Percentiles rank a stretch among this genome's conserved stretches.
These are phyloP conservation scores for Calocybe gambosa DNA, from an alignment of 1,284 basidiomycete species.

Conservation along the genomic window DNA sequence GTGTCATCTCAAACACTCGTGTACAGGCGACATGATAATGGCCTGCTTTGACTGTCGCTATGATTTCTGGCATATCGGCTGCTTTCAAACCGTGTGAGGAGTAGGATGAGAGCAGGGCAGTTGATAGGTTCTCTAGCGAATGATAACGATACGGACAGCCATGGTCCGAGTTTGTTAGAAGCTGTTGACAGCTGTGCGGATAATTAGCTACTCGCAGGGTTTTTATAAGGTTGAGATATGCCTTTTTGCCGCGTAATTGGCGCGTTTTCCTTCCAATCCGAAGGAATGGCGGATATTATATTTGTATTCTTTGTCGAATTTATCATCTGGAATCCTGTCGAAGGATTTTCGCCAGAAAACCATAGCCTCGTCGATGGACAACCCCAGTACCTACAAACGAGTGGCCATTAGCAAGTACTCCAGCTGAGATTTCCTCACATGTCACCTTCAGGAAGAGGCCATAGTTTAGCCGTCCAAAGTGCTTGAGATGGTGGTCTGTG, in stretches of 20 bases:
- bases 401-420: neutral
- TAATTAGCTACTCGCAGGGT: conserved; percentile 9
- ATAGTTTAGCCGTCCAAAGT: conserved; percentile 89
- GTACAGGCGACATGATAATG: conserved; percentile 98
- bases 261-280: conserved; percentile 90
- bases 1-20: conserved; percentile 93
- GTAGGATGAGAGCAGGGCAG: conserved; percentile 74
- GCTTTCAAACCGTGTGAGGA: conserved; percentile 56
- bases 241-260: conserved; percentile 94
- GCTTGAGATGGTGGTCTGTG: conserved; percentile 84
- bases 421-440: neutral
- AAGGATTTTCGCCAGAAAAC: conserved; percentile 93
- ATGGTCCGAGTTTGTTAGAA: conserved; percentile 74
- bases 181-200: conserved; percentile 77
- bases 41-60: conserved; percentile 72
- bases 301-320: conserved; percentile 97
- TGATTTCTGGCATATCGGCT: conserved; percentile 81
- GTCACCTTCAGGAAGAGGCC: conserved; percentile 91
- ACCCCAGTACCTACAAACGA: conserved; percentile 69
- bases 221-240: conserved; percentile 24
- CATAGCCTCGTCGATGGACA: conserved; percentile 93
- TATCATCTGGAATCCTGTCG: conserved; percentile 77
- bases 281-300: conserved; percentile 98
- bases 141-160: conserved; percentile 97
- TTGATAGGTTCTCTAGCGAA: conserved; percentile 76